Evolutionary conservation across 352 stramenopile species (phyloP), one percentile per base, ranked within the genome.

Genomic region (Phytophthora cactorum): DNA sequence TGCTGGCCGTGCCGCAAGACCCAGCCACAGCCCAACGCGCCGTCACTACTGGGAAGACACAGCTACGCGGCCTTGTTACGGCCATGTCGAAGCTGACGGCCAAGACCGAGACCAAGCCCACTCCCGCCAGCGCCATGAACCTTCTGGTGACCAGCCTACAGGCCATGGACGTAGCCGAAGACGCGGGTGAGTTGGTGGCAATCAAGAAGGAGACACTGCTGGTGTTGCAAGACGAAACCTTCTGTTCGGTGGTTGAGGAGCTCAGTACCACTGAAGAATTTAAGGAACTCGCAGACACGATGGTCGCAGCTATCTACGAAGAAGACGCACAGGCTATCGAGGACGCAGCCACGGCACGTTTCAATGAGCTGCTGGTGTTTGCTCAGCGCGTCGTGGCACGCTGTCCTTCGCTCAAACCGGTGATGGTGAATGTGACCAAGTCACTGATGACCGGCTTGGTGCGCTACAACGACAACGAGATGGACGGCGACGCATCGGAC

Each of bases 201-300:
- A 63, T 91, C 46, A 88, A 86, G 66, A 66, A 63, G 22, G 72
- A 89, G n/a, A n/a, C n/a, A 34, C 50, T 89, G 51, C 56, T 89
- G 15, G 52, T 89, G 28, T 53, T 88, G 29, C 17, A 67, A 25
- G 66, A 80, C 29, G 69, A 72, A 5, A 52, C n/a, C n/a, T n/a
- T n/a, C n/a, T 70, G 44, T 77, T 89, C 38, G 1, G 59, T 25
- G 1, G 55, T 88, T 22, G 66, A 81, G 10, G 62, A 76, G 31
- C 17, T 86, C 22, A 78, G 72, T 44, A 57, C 66, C 0, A 63
- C 36, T 4, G 68, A 84, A 12, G 57, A 76, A 66, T 91, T 81
- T 29, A 72, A 77, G 39, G 66, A 79, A 3, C 45, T 88, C 6
- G 53, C 76, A 2, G 49, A 76, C 3, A 69, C 55, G 4, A 54